A percentile compares a stretch with the other conserved stretches of the same genome.
These are phyloP conservation scores for Helianthus tuberosus DNA, from an alignment of 129 eudicot species.

Conservation along the genomic window DNA sequence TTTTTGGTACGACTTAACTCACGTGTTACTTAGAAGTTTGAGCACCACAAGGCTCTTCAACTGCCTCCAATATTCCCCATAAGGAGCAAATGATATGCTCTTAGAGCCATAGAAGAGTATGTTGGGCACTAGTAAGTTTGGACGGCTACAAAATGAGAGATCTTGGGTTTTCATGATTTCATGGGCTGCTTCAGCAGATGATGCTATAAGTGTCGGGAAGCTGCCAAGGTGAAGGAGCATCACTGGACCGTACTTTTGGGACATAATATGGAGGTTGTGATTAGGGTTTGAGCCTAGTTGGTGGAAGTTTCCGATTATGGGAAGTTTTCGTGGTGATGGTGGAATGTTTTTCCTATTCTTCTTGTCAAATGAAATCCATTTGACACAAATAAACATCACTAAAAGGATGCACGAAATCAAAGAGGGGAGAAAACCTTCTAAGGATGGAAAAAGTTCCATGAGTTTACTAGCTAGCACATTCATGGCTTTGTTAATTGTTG, in stretches of 20 bases:
- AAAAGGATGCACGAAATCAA: background rate
- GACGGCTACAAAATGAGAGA: background rate
- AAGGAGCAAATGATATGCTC: background rate
- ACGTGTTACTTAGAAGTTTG: background rate
- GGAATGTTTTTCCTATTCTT: background rate
- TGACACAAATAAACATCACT: background rate
- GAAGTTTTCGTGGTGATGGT: constrained; percentile 4
- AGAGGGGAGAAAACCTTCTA: background rate
- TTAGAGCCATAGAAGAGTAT: background rate
- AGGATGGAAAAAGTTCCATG: background rate
- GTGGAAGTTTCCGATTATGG: constrained; percentile 4
- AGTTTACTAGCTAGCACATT: background rate
- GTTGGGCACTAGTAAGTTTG: background rate
- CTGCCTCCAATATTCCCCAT: constrained; percentile 3
- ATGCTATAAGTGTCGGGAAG: constrained; percentile 8
- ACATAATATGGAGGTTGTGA: background rate
- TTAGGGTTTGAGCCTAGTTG: background rate
- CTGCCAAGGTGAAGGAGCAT: constrained; percentile 14
- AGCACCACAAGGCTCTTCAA: constrained; percentile 10
- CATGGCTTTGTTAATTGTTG: background rate
- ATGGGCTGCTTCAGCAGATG: constrained; percentile 5
- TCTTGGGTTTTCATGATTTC: constrained; percentile 8
- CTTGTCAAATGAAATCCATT: background rate
- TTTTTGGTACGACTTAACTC: constrained; percentile 13
- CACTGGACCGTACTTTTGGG: background rate